Base-by-base conservation (phyloP, 495 filamentous ascomycete species). In the Gamarada debralockiae region DNA sequence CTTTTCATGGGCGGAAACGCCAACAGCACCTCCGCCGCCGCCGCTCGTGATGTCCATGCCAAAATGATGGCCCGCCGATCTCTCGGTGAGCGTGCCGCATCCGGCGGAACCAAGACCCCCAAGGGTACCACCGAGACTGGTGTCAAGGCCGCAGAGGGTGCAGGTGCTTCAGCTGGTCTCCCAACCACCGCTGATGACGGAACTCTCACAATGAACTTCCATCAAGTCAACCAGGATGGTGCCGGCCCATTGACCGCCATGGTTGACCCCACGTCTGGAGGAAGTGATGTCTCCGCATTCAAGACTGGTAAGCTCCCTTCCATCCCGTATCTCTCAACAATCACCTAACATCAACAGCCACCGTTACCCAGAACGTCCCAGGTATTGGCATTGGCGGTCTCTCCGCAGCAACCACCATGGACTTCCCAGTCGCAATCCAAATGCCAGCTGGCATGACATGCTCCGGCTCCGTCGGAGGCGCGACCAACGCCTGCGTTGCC, bases 361-460 rank as follows among this genome's bases (percentile, higher is more conserved):
- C 73, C 44, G 76, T 84, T 37, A 78, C 71, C 18, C 71, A 79
- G 65, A 74, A 84, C 62, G 75, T 84, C 6, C 79, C 80, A 14
- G 80, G 81, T 23, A 46, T 72, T 24, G 71, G 73, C 15, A 53
- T 77, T 53, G 57, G 63, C n/a, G 77, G 77, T 37, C 57, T 80
- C 18, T 78, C 75, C 18, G 57, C 63, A 5, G 72, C 73, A 3
- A 73, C 70, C 5, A 77, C 63, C 57, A 75, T 67, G 25, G 78
- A 83, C 53, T 81, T 81, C 67, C 74, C 75, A 1, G 59, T 84
- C 34, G 70, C 65, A 7, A 72, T 84, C 55, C 67, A 81, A 65
- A 81, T 85, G 76, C 81, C 81, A 2, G 69, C 67, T 0, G 80
- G 77, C 37, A 82, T 83, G 78, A 81, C 76, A 7, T 84, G 81